Conservation (phyloP, 129 eudicot species). For the Solidago caesia region DNA sequence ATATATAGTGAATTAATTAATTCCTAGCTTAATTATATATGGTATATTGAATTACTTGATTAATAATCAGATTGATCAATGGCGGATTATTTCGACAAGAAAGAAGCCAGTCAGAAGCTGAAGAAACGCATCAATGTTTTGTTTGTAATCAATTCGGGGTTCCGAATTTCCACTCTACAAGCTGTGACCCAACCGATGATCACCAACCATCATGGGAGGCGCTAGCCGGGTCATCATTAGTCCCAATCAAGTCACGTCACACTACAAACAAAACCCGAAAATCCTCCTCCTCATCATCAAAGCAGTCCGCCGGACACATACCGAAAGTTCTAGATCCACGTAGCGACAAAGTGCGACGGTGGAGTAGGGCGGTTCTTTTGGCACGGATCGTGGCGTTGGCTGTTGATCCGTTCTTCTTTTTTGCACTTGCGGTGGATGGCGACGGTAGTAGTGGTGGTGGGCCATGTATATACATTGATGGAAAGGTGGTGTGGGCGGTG, state of each 20-base stretch:
- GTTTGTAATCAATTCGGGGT: slow-evolving; percentile 43
- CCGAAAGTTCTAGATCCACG: slow-evolving; percentile 63
- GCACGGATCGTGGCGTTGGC: slow-evolving; percentile 74
- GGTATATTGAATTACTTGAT: too few species aligned
- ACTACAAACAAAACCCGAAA: slow-evolving; percentile 1
- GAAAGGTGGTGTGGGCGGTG: slow-evolving; percentile 45
- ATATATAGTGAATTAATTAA: too few species aligned
- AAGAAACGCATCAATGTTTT: slow-evolving; percentile 25
- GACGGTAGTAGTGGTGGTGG: slow-evolving; percentile 49
- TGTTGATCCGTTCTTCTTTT: slow-evolving; percentile 79
- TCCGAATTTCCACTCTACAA: slow-evolving; percentile 45
- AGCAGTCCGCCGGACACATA: background rate
- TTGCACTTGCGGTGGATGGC: slow-evolving; percentile 54
- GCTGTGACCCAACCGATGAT: slow-evolving; percentile 26
- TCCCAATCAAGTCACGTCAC: slow-evolving; percentile 43
- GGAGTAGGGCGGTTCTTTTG: slow-evolving; percentile 57
- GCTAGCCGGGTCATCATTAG: slow-evolving; percentile 66
- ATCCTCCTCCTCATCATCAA: background rate
- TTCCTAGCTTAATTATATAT: too few species aligned
- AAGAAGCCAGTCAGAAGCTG: background rate
- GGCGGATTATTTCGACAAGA: slow-evolving; percentile 24
- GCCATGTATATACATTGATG: slow-evolving; percentile 57
- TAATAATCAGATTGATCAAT: slow-evolving; percentile 23
- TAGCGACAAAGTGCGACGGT: slow-evolving; percentile 48
- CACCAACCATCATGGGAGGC: slow-evolving; percentile 43